A percentile compares a stretch with the other conserved stretches of the same genome.
These are phyloP conservation scores for Miscanthus sacchariflorus DNA, from an alignment of 202 grass and related monocot species.

Conservation along the genomic window DNA sequence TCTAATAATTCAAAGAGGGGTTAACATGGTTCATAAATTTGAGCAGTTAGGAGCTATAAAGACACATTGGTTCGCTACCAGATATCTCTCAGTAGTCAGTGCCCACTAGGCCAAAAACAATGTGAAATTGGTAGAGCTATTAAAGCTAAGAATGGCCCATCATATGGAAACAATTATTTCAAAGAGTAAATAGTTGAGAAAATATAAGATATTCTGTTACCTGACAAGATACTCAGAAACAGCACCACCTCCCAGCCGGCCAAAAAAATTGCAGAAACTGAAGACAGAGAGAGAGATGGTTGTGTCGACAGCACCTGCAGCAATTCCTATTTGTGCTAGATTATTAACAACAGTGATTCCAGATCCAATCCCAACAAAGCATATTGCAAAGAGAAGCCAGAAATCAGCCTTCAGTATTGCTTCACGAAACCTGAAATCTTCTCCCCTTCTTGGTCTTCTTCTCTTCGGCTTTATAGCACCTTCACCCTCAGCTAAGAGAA, in stretches of 20 bases:
- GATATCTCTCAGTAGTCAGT: background rate
- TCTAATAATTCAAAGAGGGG: background rate
- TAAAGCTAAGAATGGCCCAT: background rate
- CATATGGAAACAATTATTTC: background rate
- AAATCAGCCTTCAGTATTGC: conserved; percentile 93
- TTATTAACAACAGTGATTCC: conserved; percentile 96
- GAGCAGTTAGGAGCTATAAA: background rate
- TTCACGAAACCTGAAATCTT: conserved; percentile 93
- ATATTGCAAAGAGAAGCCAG: conserved; percentile 86
- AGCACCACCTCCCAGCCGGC: conserved; percentile 79
- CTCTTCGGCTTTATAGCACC: conserved; percentile 88
- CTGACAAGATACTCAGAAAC: conserved; percentile 87
- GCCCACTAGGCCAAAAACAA: background rate
- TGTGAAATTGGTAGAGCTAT: conserved; percentile 23
- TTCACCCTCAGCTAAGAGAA: conserved; percentile 92
- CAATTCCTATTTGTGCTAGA: conserved; percentile 93
- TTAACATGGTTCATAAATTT: background rate
- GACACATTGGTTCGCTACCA: background rate
- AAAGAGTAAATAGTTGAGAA: background rate
- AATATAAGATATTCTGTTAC: conserved; percentile 51
- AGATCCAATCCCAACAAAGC: conserved; percentile 85
- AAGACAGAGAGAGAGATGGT: conserved; percentile 79
- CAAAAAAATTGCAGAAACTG: conserved; percentile 93
- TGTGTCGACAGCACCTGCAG: conserved; percentile 72
- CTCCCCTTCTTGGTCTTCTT: conserved; percentile 82